Evolutionary conservation across 495 filamentous ascomycete genomes (phyloP), one percentile per base, ranked within the genome.

Genomic region (Extremus antarcticus): DNA sequence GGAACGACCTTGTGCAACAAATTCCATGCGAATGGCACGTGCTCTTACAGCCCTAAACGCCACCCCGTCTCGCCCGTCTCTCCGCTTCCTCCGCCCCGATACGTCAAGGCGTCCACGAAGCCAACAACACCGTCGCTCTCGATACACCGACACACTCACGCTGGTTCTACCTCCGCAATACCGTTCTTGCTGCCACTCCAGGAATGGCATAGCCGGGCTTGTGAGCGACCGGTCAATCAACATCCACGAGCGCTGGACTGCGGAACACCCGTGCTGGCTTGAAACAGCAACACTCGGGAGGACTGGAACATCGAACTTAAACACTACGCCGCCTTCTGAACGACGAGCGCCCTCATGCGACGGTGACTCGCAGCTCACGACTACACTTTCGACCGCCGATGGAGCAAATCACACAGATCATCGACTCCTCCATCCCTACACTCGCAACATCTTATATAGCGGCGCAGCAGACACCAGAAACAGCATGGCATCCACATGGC

Each of bases 401-500:
- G 57, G 57, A 53, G 29, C 48, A 60, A 19, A 8, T n/a, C 4
- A 46, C 47, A 47, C 53, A 43, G 2, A 22, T 48, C 1, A 16
- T 56, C 55, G 57, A 46, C 57, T 51, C 55, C 3, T 15, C 11
- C 38, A 23, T 25, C 2, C 53, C 57, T 15, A 60, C 57, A n/a
- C 49, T 60, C 17, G 41, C 53, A 11, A 60, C 57, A 1, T 60
- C 57, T 11, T 60, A 60, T 53, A 25, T 53, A 32, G 39, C 53
- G 1, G 11, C 55, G 19, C 23, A 29, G 11, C 46, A 47, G 10
- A 47, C 24, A 25, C 4, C 32, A n/a, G 32, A 29, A 11, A 43
- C 38, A n/a, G 15, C 47, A 22, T 52, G 16, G 47, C n/a, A 21
- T 32, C 24, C 38, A 43, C 35, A 53, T 7, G 15, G 25, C 4